These are phyloP conservation scores for Acanthamoeba royreba DNA, from an alignment of 208 protist genomes.

Conservation along the genomic window DNA sequence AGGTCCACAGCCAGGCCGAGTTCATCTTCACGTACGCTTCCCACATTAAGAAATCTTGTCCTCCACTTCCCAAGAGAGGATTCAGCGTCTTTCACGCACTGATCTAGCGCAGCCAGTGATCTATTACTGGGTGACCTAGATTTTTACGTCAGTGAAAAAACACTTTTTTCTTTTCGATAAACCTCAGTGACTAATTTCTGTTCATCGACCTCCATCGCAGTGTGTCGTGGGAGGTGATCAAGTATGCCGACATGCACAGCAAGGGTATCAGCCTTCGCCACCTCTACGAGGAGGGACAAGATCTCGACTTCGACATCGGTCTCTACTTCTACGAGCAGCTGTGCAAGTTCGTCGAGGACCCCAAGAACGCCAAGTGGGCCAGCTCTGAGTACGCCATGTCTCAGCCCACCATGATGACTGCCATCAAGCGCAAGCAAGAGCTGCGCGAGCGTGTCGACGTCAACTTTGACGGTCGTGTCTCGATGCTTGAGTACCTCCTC, in stretches of 20 bases:
- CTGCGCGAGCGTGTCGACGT: slow-evolving; percentile 70
- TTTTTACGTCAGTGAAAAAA: background rate
- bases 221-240: slow-evolving; percentile 55
- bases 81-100: too few relatives aligned
- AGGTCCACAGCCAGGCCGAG: slow-evolving; percentile 58
- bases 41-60: background rate
- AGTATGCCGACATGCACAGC: slow-evolving; percentile 72
- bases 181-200: too few relatives aligned
- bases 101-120: too few relatives aligned
- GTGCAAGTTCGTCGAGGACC: slow-evolving; percentile 67
- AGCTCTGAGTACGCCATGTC: background rate
- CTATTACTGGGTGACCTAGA: background rate
- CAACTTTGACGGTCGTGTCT: slow-evolving; percentile 71
- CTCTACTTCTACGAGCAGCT: slow-evolving; percentile 71
- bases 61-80: too few relatives aligned
- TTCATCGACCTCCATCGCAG: too few relatives aligned
- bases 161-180: background rate
- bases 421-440: slow-evolving; percentile 71
- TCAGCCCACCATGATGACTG: slow-evolving; percentile 67
- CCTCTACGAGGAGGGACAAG: slow-evolving; percentile 69
- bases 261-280: slow-evolving; percentile 64
- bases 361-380: slow-evolving; percentile 59
- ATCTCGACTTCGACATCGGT: slow-evolving; percentile 70
- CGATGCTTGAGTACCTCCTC: slow-evolving; percentile 67
- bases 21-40: slow-evolving; percentile 66